Base-by-base conservation (phyloP, 2,329 filamentous ascomycete genomes). In the Penicillium occitanis region DNA sequence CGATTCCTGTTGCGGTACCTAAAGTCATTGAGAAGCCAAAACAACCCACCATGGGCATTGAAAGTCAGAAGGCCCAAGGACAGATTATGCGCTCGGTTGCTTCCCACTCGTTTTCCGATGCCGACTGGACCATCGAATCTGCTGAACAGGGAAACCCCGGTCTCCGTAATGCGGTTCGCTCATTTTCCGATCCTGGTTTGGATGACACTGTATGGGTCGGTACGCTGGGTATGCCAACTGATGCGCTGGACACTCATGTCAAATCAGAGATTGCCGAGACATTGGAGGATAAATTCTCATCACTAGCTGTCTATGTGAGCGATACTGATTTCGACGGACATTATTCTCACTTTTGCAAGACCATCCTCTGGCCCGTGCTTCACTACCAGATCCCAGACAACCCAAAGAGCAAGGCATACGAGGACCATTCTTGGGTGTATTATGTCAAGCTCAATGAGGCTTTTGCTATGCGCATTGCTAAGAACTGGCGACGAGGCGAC, bases 331-430 rank as follows among this genome's bases (percentile, higher is more conserved):
- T 97, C 75, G 91, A 97, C 73, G 93, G 93, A 1, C 93, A 97
- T 79, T 98, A 98, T 75, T 88, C 90, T 13, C 93, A 97, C 79
- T 98, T 95, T 76, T 97, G 93, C 88, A 98, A 98, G 82, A 92
- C 94, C 14, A 97, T 98, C 64, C 84, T 98, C 6, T 98, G 94
- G 94, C 94, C 94, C 0, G 93, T 97, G 67, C 96, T 98, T 78
- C 93, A 98, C 79, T 98, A 98, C 77, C 93, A 97, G 78, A 96
- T 98, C 67, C 95, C 94, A 0, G 95, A 98, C 76, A 96, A 96
- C 75, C 94, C 94, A 30, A 97, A 97, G 84, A 97, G 93, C 87
- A 98, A 98, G 78, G 94, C 94, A 0, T 98, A 97, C 77, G 91
- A 96, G 77, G 94, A 98, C 72, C 93, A 98, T 78, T 97, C 93